A percentile compares a stretch with the other conserved stretches of the same genome.
phyloP scores from a whole-genome alignment of 1,284 basidiomycete genomes.

The Puccinia brachypodii region DNA sequence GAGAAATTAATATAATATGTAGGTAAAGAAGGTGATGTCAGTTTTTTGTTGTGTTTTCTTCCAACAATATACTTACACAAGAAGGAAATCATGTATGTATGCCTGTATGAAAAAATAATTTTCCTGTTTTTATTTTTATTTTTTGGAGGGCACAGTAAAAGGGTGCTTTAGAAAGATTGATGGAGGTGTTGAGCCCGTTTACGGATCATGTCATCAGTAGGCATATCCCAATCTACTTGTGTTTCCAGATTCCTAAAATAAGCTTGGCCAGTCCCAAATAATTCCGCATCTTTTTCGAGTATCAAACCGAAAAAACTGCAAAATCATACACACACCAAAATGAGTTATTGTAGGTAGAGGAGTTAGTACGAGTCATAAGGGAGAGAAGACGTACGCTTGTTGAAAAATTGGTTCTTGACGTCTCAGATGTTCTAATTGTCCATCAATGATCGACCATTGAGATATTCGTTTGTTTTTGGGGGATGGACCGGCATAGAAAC shows the following conservation, averaged over 20 bases:
- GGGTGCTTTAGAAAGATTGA: not conserved
- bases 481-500: slow-evolving; percentile 21
- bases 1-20: too few species aligned
- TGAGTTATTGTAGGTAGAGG: too few species aligned
- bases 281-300: not conserved
- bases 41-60: not conserved
- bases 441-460: slow-evolving; percentile 22
- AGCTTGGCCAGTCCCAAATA: slow-evolving; percentile 9
- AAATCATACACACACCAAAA: not conserved
- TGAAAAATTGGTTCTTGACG: slow-evolving; percentile 7
- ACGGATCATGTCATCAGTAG: not conserved
- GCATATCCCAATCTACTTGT: not conserved
- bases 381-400: not conserved
- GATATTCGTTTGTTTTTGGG: slow-evolving; percentile 22
- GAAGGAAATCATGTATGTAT: too few species aligned
- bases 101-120: too few species aligned
- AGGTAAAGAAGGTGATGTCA: too few species aligned
- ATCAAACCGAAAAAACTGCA: slow-evolving; percentile 16
- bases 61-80: too few species aligned
- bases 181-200: not conserved
- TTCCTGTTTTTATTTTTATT: not conserved
- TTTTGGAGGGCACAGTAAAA: too few species aligned
- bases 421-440: not conserved
- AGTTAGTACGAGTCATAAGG: too few species aligned
- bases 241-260: slow-evolving; percentile 8